Evolutionary conservation across 768 basidiomycete species (phyloP).

Genomic region (Lactarius indigo): DNA sequence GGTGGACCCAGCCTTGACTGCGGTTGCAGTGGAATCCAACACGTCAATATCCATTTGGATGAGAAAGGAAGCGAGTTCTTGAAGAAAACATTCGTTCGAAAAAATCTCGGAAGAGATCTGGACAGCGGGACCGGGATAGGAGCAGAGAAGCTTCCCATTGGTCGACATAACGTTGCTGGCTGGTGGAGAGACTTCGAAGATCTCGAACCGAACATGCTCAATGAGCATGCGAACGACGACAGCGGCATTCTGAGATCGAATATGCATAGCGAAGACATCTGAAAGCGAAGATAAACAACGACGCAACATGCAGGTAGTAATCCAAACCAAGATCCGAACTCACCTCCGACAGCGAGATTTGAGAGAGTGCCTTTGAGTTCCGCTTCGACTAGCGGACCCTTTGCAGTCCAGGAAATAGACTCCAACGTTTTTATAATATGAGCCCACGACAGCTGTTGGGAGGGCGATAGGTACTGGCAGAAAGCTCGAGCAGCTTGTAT

Average conservation of each 20-base stretch:
- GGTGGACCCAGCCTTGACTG: conserved; percentile 24
- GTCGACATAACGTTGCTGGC: conserved; percentile 36
- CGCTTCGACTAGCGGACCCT: background rate
- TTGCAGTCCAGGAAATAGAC: background rate
- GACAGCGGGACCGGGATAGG: conserved; percentile 41
- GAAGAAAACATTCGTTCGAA: background rate
- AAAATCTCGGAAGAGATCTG: conserved; percentile 29
- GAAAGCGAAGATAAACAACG: background rate
- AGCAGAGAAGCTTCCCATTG: conserved; percentile 33
- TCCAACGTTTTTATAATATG: conserved; percentile 10
- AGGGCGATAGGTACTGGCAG: background rate
- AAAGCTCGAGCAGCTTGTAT: background rate
- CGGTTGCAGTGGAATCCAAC: background rate
- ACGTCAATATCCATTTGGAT: background rate
- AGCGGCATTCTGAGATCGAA: conserved; percentile 14
- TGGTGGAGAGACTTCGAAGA: conserved; percentile 43
- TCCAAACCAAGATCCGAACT: background rate
- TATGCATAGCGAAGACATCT: conserved; percentile 13
- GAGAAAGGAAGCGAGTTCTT: background rate
- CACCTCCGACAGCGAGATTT: background rate
- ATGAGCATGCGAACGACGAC: background rate
- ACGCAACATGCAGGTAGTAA: background rate
- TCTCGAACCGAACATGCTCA: conserved; percentile 11
- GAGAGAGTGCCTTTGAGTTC: background rate
- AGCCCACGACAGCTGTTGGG: background rate